A percentile compares a stretch with the other conserved stretches of the same genome.
phyloP scores from a whole-genome alignment of 306 rosid genomes.

The Chamaecrista fasciculata region DNA sequence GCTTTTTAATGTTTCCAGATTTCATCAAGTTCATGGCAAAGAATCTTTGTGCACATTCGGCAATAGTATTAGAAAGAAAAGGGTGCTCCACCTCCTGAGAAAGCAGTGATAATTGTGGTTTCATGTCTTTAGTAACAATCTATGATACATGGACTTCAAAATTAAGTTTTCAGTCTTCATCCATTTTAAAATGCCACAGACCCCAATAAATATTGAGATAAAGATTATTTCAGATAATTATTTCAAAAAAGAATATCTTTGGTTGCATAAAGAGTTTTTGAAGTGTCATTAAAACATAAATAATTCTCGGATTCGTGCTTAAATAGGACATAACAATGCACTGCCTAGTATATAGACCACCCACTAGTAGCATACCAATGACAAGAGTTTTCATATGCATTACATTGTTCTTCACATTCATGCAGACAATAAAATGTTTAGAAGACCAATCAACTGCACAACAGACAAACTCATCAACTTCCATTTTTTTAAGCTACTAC shows the following conservation, averaged over 20 bases:
- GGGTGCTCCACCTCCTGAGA: neutral
- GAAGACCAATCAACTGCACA: slow-evolving; percentile 1
- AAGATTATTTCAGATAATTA: neutral
- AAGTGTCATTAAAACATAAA: neutral
- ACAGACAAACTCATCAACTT: slow-evolving; percentile 2
- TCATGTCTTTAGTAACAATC: neutral
- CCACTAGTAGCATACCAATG: neutral
- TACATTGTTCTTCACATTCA: slow-evolving; percentile 9
- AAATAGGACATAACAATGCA: slow-evolving; percentile 11
- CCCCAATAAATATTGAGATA: no score
- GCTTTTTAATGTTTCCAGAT: neutral
- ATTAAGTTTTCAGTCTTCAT: no score
- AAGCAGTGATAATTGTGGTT: neutral
- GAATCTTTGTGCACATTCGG: neutral
- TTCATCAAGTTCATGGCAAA: neutral
- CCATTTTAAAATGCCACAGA: no score
- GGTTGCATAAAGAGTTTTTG: neutral
- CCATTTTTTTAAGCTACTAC: neutral
- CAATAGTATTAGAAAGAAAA: neutral
- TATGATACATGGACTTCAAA: neutral
- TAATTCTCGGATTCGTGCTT: neutral
- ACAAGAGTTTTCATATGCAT: neutral
- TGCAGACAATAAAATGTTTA: slow-evolving; percentile 5
- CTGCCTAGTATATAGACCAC: neutral
- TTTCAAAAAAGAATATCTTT: neutral